Evolutionary conservation across 306 rosid species (phyloP).

Genomic region (Dalbergia oliveri): DNA sequence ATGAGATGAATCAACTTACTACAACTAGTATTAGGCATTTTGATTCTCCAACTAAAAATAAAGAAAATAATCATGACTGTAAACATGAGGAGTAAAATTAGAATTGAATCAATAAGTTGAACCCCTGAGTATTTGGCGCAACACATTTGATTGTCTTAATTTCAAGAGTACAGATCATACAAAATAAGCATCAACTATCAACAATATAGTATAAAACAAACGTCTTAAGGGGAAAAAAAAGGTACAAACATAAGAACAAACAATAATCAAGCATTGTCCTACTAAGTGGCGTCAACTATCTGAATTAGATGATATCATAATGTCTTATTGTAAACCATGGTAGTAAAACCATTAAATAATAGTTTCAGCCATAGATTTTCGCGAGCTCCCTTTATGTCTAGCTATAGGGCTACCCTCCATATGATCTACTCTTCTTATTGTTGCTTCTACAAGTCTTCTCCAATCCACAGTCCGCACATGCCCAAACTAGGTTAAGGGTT

Average conservation of each 20-base stretch:
- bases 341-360: too few species aligned
- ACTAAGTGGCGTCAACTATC: too few species aligned
- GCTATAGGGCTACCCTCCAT: too few species aligned
- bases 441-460: too few species aligned
- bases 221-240: background rate
- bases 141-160: slow-evolving; percentile 16
- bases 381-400: too few species aligned
- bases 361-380: too few species aligned
- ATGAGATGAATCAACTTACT: slow-evolving; percentile 18
- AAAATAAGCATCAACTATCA: slow-evolving; percentile 17
- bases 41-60: slow-evolving; percentile 37
- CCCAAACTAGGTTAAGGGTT: too few species aligned
- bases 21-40: background rate
- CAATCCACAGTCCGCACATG: too few species aligned
- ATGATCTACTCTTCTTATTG: too few species aligned
- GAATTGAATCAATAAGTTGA: slow-evolving; percentile 23
- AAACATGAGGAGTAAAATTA: background rate
- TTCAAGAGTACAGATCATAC: slow-evolving; percentile 27
- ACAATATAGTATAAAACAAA: slow-evolving; percentile 10
- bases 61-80: slow-evolving; percentile 4
- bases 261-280: too few species aligned
- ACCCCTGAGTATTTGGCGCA: slow-evolving; percentile 22
- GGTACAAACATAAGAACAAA: background rate
- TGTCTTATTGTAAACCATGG: too few species aligned
- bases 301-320: too few species aligned